Base-by-base conservation (phyloP, 306 rosid genomes). In the Acacia crassicarpa region DNA sequence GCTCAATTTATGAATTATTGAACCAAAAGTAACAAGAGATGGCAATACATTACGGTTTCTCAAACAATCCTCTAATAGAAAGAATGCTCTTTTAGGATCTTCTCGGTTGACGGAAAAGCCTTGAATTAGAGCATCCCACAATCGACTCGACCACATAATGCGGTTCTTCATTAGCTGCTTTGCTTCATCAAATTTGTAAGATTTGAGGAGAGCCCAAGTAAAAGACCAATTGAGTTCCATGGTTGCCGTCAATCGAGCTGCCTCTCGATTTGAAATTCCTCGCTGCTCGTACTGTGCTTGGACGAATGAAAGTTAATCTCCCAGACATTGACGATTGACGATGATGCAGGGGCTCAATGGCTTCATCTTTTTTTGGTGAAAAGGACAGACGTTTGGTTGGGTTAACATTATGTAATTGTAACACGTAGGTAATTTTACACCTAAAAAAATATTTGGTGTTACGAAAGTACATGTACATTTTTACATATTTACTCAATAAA, bases 121-220 rank as follows among this genome's bases (percentile, higher is more conserved):
- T 72, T 83, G 94, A 62, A 95, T 87, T 40, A 95, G 89, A 25
- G 86, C 58, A 81, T 95, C 91, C 95, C 96, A 92, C 79, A 93
- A n/a, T 68, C 82, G 85, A 2, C 78, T 75, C 79, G 83, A 30
- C 70, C 79, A 54, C 27, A 33, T 9, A 65, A 83, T 20, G 81
- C 87, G 82, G 78, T 90, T 76, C 79, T 53, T 86, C 90, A 91
- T 81, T 86, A 93, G 79, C 40, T 12, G 79, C 75, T 86, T 88
- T 40, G 91, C 92, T 67, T 89, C 91, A 59, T 89, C 91, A 63
- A 88, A 88, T 8, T 79, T 84, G 35, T 76, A 84, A 15, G 87
- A 87, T 75, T 91, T 89, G 72, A 95, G 87, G 67, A 95, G 98
- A 59, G 97, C 93, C 91, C 92, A 84, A 67, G 93, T 72, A 79